phyloP scores from a whole-genome alignment of 2,329 filamentous ascomycete species.

The Diaporthe vexans region DNA sequence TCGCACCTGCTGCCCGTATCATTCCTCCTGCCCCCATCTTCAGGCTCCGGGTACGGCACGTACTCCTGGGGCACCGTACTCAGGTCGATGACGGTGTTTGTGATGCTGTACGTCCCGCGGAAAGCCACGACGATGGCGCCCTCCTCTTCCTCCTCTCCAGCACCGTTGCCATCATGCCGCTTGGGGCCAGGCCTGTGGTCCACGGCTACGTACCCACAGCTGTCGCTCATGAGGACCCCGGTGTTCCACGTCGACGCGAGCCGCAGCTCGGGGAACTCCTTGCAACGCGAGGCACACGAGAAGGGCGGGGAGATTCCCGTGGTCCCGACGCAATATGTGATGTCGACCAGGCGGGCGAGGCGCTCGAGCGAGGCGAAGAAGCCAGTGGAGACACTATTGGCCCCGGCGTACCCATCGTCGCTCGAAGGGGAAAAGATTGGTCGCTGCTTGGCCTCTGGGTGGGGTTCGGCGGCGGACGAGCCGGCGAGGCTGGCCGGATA shows the following conservation, averaged over 20 bases:
- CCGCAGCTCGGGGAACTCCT: constrained; percentile 84
- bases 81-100: constrained; percentile 91
- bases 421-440: constrained; percentile 30
- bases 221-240: constrained; percentile 87
- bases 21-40: constrained; percentile 51
- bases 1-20: constrained; percentile 68
- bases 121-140: constrained; percentile 84
- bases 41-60: constrained; percentile 81
- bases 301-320: constrained; percentile 89
- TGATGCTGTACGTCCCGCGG: constrained; percentile 92
- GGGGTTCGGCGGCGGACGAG: constrained; percentile 22
- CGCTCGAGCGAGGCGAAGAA: constrained; percentile 90
- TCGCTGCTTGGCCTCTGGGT: constrained; percentile 27
- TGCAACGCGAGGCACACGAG: constrained; percentile 85
- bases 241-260: constrained; percentile 86
- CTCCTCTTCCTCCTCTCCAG: constrained; percentile 42
- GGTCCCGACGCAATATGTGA: constrained; percentile 91
- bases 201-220: constrained; percentile 92
- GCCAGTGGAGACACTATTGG: constrained; percentile 62
- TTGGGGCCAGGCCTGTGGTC: constrained; percentile 81
- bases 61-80: constrained; percentile 92
- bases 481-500: constrained; percentile 16
- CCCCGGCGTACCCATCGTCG: constrained; percentile 24
- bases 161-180: constrained; percentile 70
- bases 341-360: constrained; percentile 91